Conservation (phyloP, 1,284 basidiomycete genomes). For the Ganoderma leucocontextum region DNA sequence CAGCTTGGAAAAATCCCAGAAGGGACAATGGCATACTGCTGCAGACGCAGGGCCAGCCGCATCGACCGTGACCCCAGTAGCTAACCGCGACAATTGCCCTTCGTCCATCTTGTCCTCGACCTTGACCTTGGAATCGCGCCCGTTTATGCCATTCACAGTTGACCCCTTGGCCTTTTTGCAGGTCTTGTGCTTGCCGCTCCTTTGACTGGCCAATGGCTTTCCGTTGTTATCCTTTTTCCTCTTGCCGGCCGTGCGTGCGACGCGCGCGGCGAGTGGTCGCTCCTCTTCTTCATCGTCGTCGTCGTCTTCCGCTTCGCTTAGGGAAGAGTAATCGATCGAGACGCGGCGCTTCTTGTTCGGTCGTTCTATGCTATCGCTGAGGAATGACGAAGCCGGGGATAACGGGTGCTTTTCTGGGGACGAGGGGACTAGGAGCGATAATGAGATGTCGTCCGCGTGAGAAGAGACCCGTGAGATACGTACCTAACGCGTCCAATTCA, state of each 20-base stretch:
- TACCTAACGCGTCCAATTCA: conserved; percentile 44
- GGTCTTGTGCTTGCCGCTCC: conserved; percentile 63
- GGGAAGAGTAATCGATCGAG: conserved; percentile 40
- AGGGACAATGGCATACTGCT: conserved; percentile 47
- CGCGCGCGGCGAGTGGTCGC: conserved; percentile 66
- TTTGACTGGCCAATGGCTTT: conserved; percentile 38
- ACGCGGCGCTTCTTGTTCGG: conserved; percentile 45
- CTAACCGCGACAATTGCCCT: conserved; percentile 72
- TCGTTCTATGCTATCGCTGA: conserved; percentile 44
- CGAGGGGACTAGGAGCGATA: conserved; percentile 37
- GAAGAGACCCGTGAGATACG: conserved; percentile 25
- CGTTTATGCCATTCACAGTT: conserved; percentile 53
- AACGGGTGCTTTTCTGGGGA: conserved; percentile 47
- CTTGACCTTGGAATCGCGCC: conserved; percentile 67
- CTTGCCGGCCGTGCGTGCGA: conserved; percentile 38
- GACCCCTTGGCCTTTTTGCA: conserved; percentile 68
- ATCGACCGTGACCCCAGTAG: conserved; percentile 84
- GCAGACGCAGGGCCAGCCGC: conserved; percentile 58
- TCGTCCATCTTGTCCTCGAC: conserved; percentile 83
- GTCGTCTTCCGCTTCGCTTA: conserved; percentile 45
- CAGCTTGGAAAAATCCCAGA: conserved; percentile 11
- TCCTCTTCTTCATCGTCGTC: conserved; percentile 62
- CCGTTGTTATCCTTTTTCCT: conserved; percentile 29
- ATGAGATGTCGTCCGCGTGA: conserved; percentile 18
- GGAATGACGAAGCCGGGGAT: conserved; percentile 65